Base-by-base conservation (phyloP, 1,284 basidiomycete species). In the Ustilago sp. region DNA sequence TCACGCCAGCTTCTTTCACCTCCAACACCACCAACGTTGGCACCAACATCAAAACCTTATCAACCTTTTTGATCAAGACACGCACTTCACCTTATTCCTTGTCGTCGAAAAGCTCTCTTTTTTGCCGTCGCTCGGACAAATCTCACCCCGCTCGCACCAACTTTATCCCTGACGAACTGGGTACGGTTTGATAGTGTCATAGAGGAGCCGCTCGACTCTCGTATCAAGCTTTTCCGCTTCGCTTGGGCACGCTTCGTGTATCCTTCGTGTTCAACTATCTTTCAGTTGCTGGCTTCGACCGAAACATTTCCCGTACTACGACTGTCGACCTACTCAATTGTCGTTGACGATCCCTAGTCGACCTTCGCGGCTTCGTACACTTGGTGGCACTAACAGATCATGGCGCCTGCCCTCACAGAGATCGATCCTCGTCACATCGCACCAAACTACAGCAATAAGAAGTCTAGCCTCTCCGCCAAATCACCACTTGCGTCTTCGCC, bases 401-500 rank as follows among this genome's bases (percentile, higher is more conserved):
- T 74, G 65, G 32, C 59, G 58, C 48, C 69, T 56, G 69, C 50
- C 64, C 55, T 60, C 35, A 59, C 59, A 53, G 39, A 35, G 9
- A 23, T 57, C 48, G 65, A 68, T 43, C 23, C 57, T 17, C 55
- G 54, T 41, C 51, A 63, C 55, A 28, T 50, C 35, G 59, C 57
- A 38, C 55, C 63, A 11, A 55, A 19, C 45, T 23, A 45, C 47
- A 45, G 23, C 59, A 35, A 15, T 41, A 67, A 65, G 43, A 34
- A 50, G 23, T 60, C 63, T 50, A 41, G 31, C 51, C 12, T 43
- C 41, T 53, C 59, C 23, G 13, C 63, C 60, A 64, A 63, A 28
- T 55, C 71, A 17, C 64, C 60, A 2, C 61, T 61, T 19, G 43
- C 56, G 19, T 66, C 72, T 35, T 74, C 75, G 15, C 65, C 76